These are phyloP conservation scores for Oryza glaberrima DNA, from an alignment of 176 grass and related monocot genomes.

Conservation along the genomic window DNA sequence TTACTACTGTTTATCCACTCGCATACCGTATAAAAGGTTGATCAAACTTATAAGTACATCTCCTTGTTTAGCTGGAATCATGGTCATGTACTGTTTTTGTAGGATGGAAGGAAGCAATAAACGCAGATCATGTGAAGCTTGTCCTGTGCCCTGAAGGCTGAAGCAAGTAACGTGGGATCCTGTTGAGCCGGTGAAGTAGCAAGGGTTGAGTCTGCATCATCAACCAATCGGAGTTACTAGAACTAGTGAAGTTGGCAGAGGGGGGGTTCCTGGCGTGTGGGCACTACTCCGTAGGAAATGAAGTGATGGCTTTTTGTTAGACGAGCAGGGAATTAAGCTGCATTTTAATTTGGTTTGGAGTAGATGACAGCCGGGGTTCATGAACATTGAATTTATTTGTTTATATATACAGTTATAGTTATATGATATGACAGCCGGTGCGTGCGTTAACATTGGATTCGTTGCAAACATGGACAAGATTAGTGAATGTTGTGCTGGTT, in stretches of 20 bases:
- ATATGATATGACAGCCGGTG: not conserved
- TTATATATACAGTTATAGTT: not conserved
- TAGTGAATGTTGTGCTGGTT: not conserved
- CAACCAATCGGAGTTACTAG: not conserved
- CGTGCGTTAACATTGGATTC: too few relatives aligned
- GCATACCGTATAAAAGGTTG: not conserved
- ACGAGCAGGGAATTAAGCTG: not conserved
- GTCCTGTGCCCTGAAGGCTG: conserved; percentile 57
- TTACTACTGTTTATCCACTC: not conserved
- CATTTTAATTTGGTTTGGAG: not conserved
- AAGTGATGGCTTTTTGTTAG: not conserved
- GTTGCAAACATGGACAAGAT: too few relatives aligned
- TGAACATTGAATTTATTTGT: not conserved
- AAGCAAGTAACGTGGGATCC: not conserved
- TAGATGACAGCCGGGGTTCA: not conserved
- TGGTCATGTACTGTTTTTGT: conserved; percentile 1
- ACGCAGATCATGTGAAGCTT: conserved; percentile 68
- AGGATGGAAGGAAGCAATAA: conserved; percentile 82
- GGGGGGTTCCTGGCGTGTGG: not conserved
- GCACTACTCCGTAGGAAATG: not conserved
- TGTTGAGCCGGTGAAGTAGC: too few relatives aligned
- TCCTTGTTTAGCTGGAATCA: not conserved
- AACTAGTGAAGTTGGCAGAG: not conserved
- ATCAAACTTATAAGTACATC: not conserved
- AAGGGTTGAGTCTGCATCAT: not conserved